Percentiles rank a stretch among this genome's conserved stretches.
phyloP scores from a whole-genome alignment of 2,329 filamentous ascomycete species.

The Pleomassaria siparia region DNA sequence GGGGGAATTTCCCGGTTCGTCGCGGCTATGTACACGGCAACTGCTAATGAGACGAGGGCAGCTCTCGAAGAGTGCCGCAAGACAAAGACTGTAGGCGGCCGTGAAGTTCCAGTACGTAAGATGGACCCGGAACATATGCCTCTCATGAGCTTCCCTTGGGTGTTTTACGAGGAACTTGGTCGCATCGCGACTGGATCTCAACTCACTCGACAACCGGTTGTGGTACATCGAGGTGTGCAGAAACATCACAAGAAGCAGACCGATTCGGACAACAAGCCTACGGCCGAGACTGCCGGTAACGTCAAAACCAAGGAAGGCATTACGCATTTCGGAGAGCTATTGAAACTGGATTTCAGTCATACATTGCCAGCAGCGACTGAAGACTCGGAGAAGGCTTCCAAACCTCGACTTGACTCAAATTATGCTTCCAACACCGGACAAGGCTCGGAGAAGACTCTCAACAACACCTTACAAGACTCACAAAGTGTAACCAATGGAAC shows the following conservation, averaged over 20 bases:
- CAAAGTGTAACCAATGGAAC: no score
- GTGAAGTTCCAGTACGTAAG: constrained; percentile 38
- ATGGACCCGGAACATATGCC: constrained; percentile 65
- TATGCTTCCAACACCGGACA: no score
- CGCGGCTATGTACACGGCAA: constrained; percentile 85
- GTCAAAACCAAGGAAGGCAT: constrained; percentile 38
- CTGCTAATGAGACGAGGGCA: constrained; percentile 66
- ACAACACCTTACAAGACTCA: no score
- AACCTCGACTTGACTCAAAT: neutral
- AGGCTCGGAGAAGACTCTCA: no score
- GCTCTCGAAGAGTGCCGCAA: constrained; percentile 56
- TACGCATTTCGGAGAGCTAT: constrained; percentile 37
- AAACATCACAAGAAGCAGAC: constrained; percentile 14
- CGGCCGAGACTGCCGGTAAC: constrained; percentile 7
- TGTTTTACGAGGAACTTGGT: constrained; percentile 74
- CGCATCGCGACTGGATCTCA: constrained; percentile 59
- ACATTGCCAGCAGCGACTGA: neutral
- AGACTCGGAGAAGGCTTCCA: neutral
- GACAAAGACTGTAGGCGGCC: constrained; percentile 44
- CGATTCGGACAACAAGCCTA: neutral
- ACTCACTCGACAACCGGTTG: constrained; percentile 1
- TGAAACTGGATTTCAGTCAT: constrained; percentile 24
- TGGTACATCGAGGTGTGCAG: constrained; percentile 1
- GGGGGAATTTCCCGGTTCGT: constrained; percentile 69
- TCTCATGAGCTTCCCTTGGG: constrained; percentile 91